Evolutionary conservation across 2,329 filamentous ascomycete species (phyloP).

Genomic region (Huntiella abstrusa): DNA sequence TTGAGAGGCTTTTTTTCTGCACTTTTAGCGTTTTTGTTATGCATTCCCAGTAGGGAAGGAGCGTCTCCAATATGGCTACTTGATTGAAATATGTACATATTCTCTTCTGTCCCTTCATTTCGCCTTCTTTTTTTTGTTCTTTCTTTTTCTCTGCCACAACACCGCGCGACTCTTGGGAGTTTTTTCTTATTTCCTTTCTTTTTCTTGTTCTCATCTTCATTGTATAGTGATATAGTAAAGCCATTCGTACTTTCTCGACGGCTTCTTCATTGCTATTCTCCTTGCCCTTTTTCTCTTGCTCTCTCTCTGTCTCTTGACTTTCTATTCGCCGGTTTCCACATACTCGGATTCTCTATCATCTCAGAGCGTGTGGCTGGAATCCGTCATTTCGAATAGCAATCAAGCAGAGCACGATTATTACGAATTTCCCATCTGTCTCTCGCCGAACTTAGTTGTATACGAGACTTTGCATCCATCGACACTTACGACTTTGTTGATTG

Average conservation of each 20-base stretch:
- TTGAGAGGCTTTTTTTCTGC: conserved; percentile 2
- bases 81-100: neutral
- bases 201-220: conserved; percentile 11
- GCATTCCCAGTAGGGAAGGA: neutral
- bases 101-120: conserved; percentile 1
- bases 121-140: conserved; percentile 3
- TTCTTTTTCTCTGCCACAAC: conserved; percentile 1
- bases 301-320: neutral
- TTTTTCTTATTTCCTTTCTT: conserved; percentile 7
- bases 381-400: conserved; percentile 5
- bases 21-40: neutral
- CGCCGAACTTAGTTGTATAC: too few species aligned
- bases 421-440: too few species aligned
- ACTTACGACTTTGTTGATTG: neutral
- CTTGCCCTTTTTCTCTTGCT: neutral
- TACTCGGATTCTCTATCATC: conserved; percentile 2
- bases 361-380: conserved; percentile 9
- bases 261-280: conserved; percentile 1
- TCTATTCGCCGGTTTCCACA: neutral
- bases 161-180: neutral
- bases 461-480: neutral
- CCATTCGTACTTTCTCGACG: too few species aligned
- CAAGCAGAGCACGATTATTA: neutral
- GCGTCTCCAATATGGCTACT: neutral
- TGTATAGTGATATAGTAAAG: conserved; percentile 6